Percentiles rank a stretch among this genome's conserved stretches.
phyloP scores from a whole-genome alignment of 257 asterid species.

The Penstemon newberryi region DNA sequence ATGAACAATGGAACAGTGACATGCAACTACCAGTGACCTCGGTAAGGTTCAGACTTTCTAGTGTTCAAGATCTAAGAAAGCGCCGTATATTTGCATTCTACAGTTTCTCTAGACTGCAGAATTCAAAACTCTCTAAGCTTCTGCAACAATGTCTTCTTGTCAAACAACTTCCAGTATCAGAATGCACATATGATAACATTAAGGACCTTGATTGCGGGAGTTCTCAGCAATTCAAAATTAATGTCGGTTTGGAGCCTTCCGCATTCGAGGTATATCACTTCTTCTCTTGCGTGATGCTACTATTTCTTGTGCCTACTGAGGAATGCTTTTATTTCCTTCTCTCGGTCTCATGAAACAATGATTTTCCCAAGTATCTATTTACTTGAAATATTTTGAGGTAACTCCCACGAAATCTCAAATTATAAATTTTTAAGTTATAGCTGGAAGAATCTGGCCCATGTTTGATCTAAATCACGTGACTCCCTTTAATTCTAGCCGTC shows the following conservation, averaged over 20 bases:
- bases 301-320: background rate
- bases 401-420: too few species aligned
- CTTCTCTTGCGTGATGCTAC: background rate
- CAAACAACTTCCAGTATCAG: slow-evolving; percentile 64
- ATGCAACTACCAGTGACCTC: slow-evolving; percentile 79
- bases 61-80: slow-evolving; percentile 51
- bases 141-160: slow-evolving; percentile 58
- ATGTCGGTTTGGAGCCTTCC: slow-evolving; percentile 41
- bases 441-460: background rate
- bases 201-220: slow-evolving; percentile 56
- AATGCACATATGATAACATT: slow-evolving; percentile 80
- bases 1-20: slow-evolving; percentile 45
- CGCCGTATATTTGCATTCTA: slow-evolving; percentile 64
- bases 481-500: background rate
- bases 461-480: background rate
- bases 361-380: background rate
- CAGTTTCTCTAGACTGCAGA: slow-evolving; percentile 60
- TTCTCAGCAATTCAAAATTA: slow-evolving; percentile 32
- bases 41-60: slow-evolving; percentile 62
- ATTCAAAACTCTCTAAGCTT: slow-evolving; percentile 60
- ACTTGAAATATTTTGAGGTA: too few species aligned
- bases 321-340: slow-evolving; percentile 11
- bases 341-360: slow-evolving; percentile 12
- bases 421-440: background rate
- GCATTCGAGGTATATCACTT: slow-evolving; percentile 51